A percentile compares a stretch with the other conserved stretches of the same genome.
phyloP scores from a whole-genome alignment of 108 stramenopile genomes.

The Nannochloropsis salina region DNA sequence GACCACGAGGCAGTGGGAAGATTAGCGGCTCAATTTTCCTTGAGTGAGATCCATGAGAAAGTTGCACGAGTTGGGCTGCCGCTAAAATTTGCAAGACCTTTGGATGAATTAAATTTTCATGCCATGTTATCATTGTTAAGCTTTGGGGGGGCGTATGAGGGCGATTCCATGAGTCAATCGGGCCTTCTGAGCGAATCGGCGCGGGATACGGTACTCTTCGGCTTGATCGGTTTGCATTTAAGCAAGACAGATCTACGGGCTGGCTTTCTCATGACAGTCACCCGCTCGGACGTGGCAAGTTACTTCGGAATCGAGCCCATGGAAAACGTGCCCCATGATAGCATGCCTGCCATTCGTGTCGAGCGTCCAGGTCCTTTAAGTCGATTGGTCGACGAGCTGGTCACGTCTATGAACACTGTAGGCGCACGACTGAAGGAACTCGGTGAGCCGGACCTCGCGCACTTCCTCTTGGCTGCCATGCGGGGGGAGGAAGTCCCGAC shows the following conservation, averaged over 20 bases:
- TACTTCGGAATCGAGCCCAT: not conserved
- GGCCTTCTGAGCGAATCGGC: not conserved
- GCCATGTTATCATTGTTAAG: constrained; percentile 25
- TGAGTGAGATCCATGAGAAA: not conserved
- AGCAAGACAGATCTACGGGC: constrained; percentile 23
- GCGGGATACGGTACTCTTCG: constrained; percentile 29
- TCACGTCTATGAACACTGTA: not conserved
- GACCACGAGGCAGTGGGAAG: not conserved
- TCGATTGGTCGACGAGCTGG: not conserved
- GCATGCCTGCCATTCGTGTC: constrained; percentile 16
- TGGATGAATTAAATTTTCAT: constrained; percentile 39
- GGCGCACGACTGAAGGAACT: not conserved
- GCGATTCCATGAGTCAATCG: not conserved
- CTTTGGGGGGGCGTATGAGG: constrained; percentile 32
- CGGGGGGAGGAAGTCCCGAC: not conserved
- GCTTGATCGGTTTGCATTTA: constrained; percentile 34
- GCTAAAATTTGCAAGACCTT: not conserved
- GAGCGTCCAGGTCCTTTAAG: not conserved
- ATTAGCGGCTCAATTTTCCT: not conserved
- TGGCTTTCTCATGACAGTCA: not conserved
- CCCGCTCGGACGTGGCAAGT: not conserved
- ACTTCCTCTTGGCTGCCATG: not conserved
- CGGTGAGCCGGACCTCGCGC: not conserved
- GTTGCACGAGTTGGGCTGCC: not conserved
- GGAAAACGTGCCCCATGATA: not conserved